Conservation (phyloP, 1,139 yeast genomes). For the Suhomyces guaymorum region DNA sequence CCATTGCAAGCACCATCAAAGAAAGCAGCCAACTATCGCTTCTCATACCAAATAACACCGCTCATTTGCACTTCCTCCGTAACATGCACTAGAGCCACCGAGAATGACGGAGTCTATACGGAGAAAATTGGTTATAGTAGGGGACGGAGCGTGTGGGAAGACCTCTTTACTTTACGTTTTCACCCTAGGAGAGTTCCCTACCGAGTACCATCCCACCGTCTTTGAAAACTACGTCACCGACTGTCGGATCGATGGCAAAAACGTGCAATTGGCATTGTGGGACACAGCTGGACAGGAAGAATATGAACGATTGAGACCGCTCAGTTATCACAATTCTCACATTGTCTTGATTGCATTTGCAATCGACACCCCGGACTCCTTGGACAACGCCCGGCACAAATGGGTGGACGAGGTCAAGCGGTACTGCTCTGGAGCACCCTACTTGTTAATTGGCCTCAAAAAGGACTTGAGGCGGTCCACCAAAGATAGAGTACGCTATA, state of each 20-base stretch:
- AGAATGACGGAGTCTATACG: constrained; percentile 37
- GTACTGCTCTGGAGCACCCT: constrained; percentile 94
- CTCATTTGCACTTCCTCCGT: too few relatives aligned
- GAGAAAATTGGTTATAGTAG: constrained; percentile 85
- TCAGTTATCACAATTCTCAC: constrained; percentile 90
- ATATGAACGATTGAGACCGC: constrained; percentile 91
- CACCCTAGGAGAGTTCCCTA: constrained; percentile 83
- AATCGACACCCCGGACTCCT: constrained; percentile 86
- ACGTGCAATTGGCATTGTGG: constrained; percentile 89
- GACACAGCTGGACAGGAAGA: constrained; percentile 99
- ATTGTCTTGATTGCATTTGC: constrained; percentile 92
- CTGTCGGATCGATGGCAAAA: constrained; percentile 88
- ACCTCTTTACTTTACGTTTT: constrained; percentile 89
- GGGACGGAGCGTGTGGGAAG: constrained; percentile 96
- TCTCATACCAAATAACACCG: too few relatives aligned
- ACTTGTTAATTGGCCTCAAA: constrained; percentile 90
- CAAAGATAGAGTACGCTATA: constrained; percentile 39
- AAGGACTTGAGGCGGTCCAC: constrained; percentile 67
- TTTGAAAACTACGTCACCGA: constrained; percentile 94
- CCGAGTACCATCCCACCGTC: constrained; percentile 89
- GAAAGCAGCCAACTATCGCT: too few relatives aligned
- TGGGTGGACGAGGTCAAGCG: constrained; percentile 95
- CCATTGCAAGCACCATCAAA: too few relatives aligned
- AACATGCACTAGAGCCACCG: neutral
- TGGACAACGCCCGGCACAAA: constrained; percentile 90